phyloP scores from a whole-genome alignment of 2,329 filamentous ascomycete genomes.

The Beauveria varroae region DNA sequence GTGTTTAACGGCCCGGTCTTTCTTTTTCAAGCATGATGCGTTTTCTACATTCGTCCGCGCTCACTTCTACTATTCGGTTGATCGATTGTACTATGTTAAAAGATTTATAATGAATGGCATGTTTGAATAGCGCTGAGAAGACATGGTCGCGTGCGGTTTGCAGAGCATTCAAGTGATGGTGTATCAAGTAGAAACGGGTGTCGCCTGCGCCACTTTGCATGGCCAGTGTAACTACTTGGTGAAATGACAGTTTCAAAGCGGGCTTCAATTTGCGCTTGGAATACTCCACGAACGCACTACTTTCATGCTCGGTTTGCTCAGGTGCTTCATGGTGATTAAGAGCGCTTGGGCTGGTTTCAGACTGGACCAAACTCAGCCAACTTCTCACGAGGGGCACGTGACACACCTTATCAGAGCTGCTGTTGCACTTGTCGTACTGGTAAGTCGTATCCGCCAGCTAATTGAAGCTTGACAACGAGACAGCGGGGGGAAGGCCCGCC shows the following conservation, averaged over 20 bases:
- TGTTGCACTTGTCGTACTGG: background rate
- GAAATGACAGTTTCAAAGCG: background rate
- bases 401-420: background rate
- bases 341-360: background rate
- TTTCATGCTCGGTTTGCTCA: background rate
- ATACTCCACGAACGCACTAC: background rate
- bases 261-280: background rate
- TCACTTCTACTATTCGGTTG: background rate
- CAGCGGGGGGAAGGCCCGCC: background rate
- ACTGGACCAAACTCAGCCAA: background rate
- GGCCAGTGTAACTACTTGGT: background rate
- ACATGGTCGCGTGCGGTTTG: background rate
- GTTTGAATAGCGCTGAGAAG: background rate
- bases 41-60: background rate
- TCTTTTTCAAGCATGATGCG: slow-evolving; percentile 4
- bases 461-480: background rate
- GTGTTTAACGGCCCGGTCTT: slow-evolving; percentile 15
- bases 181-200: background rate
- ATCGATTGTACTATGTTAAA: slow-evolving; percentile 12
- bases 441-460: slow-evolving; percentile 3
- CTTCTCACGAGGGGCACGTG: background rate
- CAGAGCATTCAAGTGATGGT: too few species aligned
- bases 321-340: background rate
- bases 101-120: slow-evolving; percentile 11
- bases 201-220: background rate